A percentile compares a stretch with the other conserved stretches of the same genome.
Evolutionary conservation across 2,329 filamentous ascomycete genomes (phyloP).

Genomic region (Rhytidhysteron rufulum): DNA sequence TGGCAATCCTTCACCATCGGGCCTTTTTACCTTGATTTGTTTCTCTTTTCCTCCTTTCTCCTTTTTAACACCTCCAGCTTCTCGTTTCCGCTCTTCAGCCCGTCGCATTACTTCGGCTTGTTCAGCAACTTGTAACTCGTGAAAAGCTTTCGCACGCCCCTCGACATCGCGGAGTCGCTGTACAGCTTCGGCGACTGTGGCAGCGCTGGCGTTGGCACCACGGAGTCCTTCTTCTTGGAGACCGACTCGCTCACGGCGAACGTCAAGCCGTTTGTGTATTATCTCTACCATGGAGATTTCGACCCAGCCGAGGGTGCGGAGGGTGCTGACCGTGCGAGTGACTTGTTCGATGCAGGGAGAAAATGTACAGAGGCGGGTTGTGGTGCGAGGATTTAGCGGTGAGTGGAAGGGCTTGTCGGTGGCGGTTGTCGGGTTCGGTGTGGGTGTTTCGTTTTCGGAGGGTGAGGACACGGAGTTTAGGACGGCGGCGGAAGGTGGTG

Average conservation of each 20-base stretch:
- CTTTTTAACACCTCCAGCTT: conserved; percentile 24
- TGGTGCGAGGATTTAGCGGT: conserved; percentile 66
- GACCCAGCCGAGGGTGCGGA: conserved; percentile 81
- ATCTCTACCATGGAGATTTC: conserved; percentile 94
- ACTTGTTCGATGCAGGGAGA: conserved; percentile 97
- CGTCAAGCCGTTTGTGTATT: conserved; percentile 71
- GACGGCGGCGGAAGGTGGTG: conserved; percentile 24
- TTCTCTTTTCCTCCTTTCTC: conserved; percentile 15
- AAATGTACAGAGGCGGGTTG: conserved; percentile 85
- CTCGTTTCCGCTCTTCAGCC: conserved; percentile 32
- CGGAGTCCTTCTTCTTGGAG: conserved; percentile 63
- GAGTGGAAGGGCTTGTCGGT: conserved; percentile 35
- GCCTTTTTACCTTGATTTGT: conserved; percentile 15
- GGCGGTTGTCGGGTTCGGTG: conserved; percentile 12
- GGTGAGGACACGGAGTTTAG: conserved; percentile 18
- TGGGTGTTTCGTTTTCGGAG: conserved; percentile 41
- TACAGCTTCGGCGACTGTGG: conserved; percentile 76
- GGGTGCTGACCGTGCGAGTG: conserved; percentile 73
- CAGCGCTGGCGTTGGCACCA: conserved; percentile 65
- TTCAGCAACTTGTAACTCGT: conserved; percentile 41
- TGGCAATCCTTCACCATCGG: conserved; percentile 10
- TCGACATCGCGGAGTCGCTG: conserved; percentile 70
- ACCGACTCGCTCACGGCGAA: conserved; percentile 76
- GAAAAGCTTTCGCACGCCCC: conserved; percentile 62
- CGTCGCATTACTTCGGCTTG: conserved; percentile 42